Evolutionary conservation across 1,284 basidiomycete genomes (phyloP), one percentile per base, ranked within the genome.

Genomic region (Takashimella koratensis): DNA sequence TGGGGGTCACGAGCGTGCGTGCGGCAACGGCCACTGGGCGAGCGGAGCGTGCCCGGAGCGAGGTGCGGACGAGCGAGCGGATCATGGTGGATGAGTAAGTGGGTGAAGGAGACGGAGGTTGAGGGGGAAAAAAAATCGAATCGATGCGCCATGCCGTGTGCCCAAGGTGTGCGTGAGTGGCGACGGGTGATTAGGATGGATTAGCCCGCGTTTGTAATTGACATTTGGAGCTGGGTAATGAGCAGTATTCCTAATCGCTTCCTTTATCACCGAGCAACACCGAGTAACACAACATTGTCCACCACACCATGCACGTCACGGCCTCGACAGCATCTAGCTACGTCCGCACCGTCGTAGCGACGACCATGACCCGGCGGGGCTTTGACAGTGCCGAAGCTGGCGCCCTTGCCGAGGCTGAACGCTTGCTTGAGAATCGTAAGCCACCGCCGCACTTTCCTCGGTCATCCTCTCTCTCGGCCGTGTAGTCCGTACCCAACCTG

Each of bases 301-400:
- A n/a, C n/a, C n/a, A n/a, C n/a, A 36, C 50, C 1, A 55, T 44
- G 0, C 58, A 63, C 40, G 20, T 73, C 22, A 46, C 60, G 1
- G 61, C 71, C 3, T 42, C 46, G 10, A 25, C 49, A 1, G 61
- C 67, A 3, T 26, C 61, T 3, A 53, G 58, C 6, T 70, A 66
- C 54, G 57, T 74, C 16, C 57, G 54, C 6, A 63, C 66, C 21
- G 21, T 70, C 13, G 60, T 71, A 20, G 62, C 68, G 21, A 23
- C 44, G 5, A 55, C 67, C 8, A 48, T 72, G 11, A 52, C 59
- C 12, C 60, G 65, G 16, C 53, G 53, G 20, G 72, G 72, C 1
- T 70, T 71, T 26, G 65, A 71, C 20, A 66, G 60, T 3, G 71
- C 68, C 2, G 71, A 74, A 58, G 67, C 70, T 8, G 72, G 72